Conservation (phyloP, 805 yeast species). For the Pichia insulana region DNA sequence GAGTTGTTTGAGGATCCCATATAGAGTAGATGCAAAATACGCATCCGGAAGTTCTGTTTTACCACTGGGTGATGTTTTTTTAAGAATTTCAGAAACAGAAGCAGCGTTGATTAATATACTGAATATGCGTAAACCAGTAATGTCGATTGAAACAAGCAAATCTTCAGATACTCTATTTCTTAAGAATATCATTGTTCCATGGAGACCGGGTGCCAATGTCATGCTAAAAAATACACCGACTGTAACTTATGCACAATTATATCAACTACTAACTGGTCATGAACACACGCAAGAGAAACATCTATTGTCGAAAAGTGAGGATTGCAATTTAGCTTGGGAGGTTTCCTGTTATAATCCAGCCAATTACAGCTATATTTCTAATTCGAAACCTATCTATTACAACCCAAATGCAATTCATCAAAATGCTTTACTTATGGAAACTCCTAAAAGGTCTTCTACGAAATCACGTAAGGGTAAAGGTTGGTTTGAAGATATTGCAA, state of each 20-base stretch:
- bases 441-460: constrained; percentile 10
- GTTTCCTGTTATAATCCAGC: constrained; percentile 30
- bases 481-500: constrained; percentile 9
- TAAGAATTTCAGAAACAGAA: constrained; percentile 49
- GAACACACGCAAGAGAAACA: constrained; percentile 41
- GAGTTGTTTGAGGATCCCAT: constrained; percentile 37
- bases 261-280: constrained; percentile 63
- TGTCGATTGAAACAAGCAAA: constrained; percentile 20
- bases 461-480: constrained; percentile 9
- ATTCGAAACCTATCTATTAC: constrained; percentile 24
- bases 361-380: constrained; percentile 22
- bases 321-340: constrained; percentile 49
- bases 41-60: constrained; percentile 36
- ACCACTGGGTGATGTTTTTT: constrained; percentile 41
- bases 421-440: constrained; percentile 17
- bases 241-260: constrained; percentile 55
- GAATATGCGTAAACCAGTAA: constrained; percentile 32
- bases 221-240: constrained; percentile 77
- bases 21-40: constrained; percentile 31
- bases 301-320: constrained; percentile 29
- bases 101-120: constrained; percentile 43
- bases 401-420: constrained; percentile 28
- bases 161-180: constrained; percentile 58
- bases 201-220: constrained; percentile 71
- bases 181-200: constrained; percentile 57